Conservation (phyloP, 768 basidiomycete species). For the Lentinula sp. region DNA sequence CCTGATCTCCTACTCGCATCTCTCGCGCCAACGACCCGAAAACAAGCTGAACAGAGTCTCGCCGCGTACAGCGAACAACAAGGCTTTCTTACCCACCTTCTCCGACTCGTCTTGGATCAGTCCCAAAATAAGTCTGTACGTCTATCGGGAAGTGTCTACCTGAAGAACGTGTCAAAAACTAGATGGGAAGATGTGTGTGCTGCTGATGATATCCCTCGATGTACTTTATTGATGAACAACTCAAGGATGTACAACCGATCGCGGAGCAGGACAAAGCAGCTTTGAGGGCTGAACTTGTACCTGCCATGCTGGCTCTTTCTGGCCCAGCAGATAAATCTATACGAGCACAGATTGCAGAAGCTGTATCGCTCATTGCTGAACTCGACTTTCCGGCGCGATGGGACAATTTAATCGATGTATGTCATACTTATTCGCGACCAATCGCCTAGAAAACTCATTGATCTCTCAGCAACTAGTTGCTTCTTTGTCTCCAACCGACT, state of each 20-base stretch:
- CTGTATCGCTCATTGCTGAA: conserved; percentile 86
- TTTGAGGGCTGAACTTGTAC: conserved; percentile 74
- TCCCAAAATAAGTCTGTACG: conserved; percentile 62
- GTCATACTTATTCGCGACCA: conserved; percentile 18
- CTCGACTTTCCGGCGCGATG: conserved; percentile 88
- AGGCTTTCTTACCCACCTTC: conserved; percentile 75
- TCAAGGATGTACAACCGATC: conserved; percentile 72
- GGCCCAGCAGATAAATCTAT: conserved; percentile 63
- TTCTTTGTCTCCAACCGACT: conserved; percentile 76
- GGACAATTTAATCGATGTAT: conserved; percentile 85
- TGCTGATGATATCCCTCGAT: not conserved
- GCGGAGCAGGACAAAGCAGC: conserved; percentile 63
- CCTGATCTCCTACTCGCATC: conserved; percentile 67
- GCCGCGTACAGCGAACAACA: conserved; percentile 58
- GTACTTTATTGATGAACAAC: conserved; percentile 7
- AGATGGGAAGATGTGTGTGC: conserved; percentile 81
- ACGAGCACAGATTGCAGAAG: conserved; percentile 86
- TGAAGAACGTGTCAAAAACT: conserved; percentile 86
- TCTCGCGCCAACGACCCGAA: conserved; percentile 60
- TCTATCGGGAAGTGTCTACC: conserved; percentile 82
- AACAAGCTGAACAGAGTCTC: conserved; percentile 79
- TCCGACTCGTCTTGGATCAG: conserved; percentile 72
- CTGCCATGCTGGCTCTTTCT: conserved; percentile 87
- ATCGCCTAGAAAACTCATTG: not conserved
- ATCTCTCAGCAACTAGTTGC: conserved; percentile 73